A percentile compares a stretch with the other conserved stretches of the same genome.
These are phyloP conservation scores for Malassezia sp. DNA, from an alignment of 1,284 basidiomycete genomes.

Conservation along the genomic window DNA sequence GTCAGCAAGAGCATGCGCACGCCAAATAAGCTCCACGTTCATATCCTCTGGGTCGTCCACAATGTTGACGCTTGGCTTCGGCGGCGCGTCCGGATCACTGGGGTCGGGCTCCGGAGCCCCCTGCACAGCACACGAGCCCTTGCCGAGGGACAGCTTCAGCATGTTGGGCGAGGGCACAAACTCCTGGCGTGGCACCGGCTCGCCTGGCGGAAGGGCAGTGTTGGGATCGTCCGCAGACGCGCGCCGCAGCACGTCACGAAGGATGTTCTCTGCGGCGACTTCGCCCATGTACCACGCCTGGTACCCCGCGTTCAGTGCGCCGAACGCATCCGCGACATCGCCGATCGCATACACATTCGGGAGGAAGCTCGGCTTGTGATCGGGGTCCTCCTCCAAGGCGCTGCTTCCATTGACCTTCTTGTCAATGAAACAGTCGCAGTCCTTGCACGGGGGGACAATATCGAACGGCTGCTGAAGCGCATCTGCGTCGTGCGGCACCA, in stretches of 20 bases:
- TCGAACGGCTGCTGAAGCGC: constrained; percentile 33
- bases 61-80: constrained; percentile 17
- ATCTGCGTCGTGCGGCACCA: constrained; percentile 27
- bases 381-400: constrained; percentile 6
- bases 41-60: constrained; percentile 38
- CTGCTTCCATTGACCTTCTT: constrained; percentile 26
- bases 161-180: constrained; percentile 37
- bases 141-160: constrained; percentile 37
- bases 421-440: constrained; percentile 45
- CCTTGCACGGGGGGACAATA: constrained; percentile 34
- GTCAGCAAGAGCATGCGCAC: constrained; percentile 34
- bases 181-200: constrained; percentile 16
- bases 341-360: constrained; percentile 43
- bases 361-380: constrained; percentile 16
- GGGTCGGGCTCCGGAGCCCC: constrained; percentile 21
- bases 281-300: constrained; percentile 46
- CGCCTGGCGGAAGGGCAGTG: neutral
- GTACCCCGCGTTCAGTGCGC: constrained; percentile 44
- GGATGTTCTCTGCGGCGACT: constrained; percentile 38
- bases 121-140: constrained; percentile 39
- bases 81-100: constrained; percentile 5
- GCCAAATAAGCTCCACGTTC: constrained; percentile 38
- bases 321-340: constrained; percentile 43
- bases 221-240: constrained; percentile 5
- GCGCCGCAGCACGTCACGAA: constrained; percentile 25